Evolutionary conservation across 257 asterid genomes (phyloP), one percentile per base, ranked within the genome.

Genomic region (Solanum chmielewskii): DNA sequence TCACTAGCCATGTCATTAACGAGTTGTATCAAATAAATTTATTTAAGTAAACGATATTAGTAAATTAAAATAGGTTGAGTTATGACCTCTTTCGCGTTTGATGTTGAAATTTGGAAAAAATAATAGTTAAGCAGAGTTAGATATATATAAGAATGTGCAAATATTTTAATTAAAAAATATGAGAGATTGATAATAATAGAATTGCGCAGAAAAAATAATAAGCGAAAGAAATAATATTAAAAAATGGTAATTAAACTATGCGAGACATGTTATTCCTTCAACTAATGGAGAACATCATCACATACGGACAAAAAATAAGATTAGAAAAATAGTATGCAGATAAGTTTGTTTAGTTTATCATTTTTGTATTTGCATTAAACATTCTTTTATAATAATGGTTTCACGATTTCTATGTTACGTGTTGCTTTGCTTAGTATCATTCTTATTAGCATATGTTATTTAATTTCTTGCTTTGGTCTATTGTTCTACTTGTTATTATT

Each of bases 221-320:
- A 13, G 4, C 0, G 8, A 3, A 64, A 64, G 16, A 64, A 64
- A 15, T 64, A 64, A n/a, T n/a, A 64, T n/a, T n/a, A 4, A 11
- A n/a, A 1, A n/a, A 0, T 5, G 0, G 0, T 64, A 18, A 64
- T 11, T 64, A n/a, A 3, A n/a, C 2, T 0, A 4, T 41, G 9
- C 3, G 1, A 23, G 0, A n/a, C n/a, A n/a, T 0, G 1, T 12
- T 62, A 62, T 0, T 62, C 3, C 5, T 23, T 10, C 5, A 4
- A 7, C 8, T 23, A 62, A 62, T 23, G 0, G 7, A 62, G 7
- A n/a, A 62, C 2, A 62, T 4, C 15, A 62, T 62, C 15, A 62
- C 3, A 2, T 6, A 62, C 0, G 25, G 1, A 21, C 2, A 21
- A 59, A 21, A n/a, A 11, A 0, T 15, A 3, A 0, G n/a, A 13